These are phyloP conservation scores for Stevia rebaudiana DNA, from an alignment of 140 eudicot species.

Conservation along the genomic window DNA sequence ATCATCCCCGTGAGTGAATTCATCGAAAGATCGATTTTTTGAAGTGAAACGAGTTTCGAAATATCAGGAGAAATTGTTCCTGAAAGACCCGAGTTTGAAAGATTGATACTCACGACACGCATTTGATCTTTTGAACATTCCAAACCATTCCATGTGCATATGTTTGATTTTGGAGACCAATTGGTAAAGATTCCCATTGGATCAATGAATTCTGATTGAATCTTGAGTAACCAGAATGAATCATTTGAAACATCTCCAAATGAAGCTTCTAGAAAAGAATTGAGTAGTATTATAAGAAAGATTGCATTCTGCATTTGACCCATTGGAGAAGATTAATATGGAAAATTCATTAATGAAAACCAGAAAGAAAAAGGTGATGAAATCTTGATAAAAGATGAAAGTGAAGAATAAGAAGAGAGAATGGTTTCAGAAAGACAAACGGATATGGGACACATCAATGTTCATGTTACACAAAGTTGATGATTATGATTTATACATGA, in stretches of 20 bases:
- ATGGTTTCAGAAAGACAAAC: constrained; percentile 33
- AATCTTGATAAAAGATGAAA: constrained; percentile 17
- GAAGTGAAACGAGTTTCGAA: constrained; percentile 56
- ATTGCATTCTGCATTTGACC: constrained; percentile 28
- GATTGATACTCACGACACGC: constrained; percentile 50
- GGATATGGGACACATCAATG: constrained; percentile 30
- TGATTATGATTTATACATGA: constrained; percentile 30
- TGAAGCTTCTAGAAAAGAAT: constrained; percentile 21
- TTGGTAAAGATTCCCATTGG: constrained; percentile 46
- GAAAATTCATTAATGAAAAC: constrained; percentile 18
- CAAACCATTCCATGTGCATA: constrained; percentile 81
- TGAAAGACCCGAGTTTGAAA: constrained; percentile 54
- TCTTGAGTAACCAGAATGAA: constrained; percentile 63
- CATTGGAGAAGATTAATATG: constrained; percentile 29
- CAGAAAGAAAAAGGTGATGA: constrained; percentile 12
- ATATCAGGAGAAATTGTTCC: constrained; percentile 61
- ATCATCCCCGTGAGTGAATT: constrained; percentile 64
- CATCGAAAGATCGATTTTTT: constrained; percentile 57
- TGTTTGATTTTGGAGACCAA: constrained; percentile 51
- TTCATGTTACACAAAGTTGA: constrained; percentile 24
- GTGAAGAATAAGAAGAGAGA: constrained; percentile 5
- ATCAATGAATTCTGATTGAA: constrained; percentile 61
- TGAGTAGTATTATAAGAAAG: constrained; percentile 34
- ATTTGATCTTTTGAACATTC: constrained; percentile 62
- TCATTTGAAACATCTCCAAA: constrained; percentile 42